Percentiles rank a stretch among this genome's conserved stretches.
phyloP scores from a whole-genome alignment of 2,329 filamentous ascomycete genomes.

The Cadophora sp. region DNA sequence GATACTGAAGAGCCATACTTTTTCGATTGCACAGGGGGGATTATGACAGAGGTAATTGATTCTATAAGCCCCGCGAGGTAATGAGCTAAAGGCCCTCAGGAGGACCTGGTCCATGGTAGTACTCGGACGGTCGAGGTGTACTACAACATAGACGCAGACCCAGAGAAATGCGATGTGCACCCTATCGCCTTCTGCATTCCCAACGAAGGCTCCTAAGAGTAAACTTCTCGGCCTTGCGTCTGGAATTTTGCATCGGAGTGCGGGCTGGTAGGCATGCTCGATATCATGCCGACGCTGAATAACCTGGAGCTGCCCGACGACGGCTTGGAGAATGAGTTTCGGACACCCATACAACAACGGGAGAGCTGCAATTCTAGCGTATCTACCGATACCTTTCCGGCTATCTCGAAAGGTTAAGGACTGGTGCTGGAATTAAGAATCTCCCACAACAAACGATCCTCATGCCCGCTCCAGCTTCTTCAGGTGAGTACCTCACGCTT shows the following conservation, averaged over 20 bases:
- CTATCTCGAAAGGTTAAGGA: neutral
- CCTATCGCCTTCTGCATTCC: neutral
- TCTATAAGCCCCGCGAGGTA: neutral
- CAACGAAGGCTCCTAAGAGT: neutral
- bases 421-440: neutral
- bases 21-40: neutral
- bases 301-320: neutral
- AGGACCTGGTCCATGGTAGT: neutral
- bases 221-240: neutral
- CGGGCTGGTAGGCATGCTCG: neutral
- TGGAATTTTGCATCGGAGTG: neutral
- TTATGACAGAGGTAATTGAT: neutral
- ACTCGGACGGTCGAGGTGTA: neutral
- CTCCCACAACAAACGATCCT: neutral
- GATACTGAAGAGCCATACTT: neutral
- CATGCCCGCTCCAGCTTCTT: neutral
- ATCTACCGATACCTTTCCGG: neutral
- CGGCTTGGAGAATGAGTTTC: neutral
- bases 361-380: neutral
- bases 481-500: neutral
- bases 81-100: neutral
- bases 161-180: neutral
- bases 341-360: neutral
- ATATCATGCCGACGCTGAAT: slow-evolving; percentile 1
- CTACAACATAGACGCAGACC: neutral